Evolutionary conservation across 2,329 filamentous ascomycete genomes (phyloP), one percentile per base, ranked within the genome.

Genomic region (Cladophialophora bantiana): DNA sequence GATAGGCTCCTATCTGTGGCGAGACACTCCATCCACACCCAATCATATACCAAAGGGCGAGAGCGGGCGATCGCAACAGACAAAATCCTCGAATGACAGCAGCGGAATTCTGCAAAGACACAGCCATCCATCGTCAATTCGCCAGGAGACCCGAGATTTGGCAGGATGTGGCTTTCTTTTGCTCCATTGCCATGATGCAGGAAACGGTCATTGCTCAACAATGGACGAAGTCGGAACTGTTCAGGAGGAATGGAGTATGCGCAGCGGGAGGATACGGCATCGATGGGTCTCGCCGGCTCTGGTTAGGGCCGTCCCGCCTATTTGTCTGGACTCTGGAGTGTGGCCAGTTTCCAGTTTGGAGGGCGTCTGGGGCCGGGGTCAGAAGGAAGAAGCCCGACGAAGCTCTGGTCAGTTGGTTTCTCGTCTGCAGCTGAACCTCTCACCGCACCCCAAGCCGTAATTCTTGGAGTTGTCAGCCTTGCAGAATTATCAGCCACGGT

Each of bases 1-100:
- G 53, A 55, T 55, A 55, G 53, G 53, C 53, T 36, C 34, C 18
- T 55, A 32, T 35, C n/a, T 32, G 52, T 54, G 26, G 52, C 52
- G 7, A 54, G 52, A 54, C 52, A 54, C 6, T n/a, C 7, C 13
- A 55, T 15, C 53, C 9, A 36, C 53, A 36, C 32, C 53, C 53
- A 55, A 55, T 55, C 31, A 55, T 35, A 12, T 26, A 50, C 9
- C 31, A 13, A 55, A 15, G 31, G 34, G 34, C 53, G 32, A 34
- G 34, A 35, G n/a, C 13, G 31, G 34, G 34, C 53, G 32, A 34
- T n/a, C 18, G n/a, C 13, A n/a, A 13, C n/a, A 32, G 53, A 55
- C 53, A 35, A 10, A 55, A 55, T 55, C 53, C 53, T 35, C 53
- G 53, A 55, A 55, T 55, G n/a, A 36, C 32, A 36, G 31, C 4